Evolutionary conservation across 257 asterid genomes (phyloP), one percentile per base, ranked within the genome.

Genomic region (Solanum pinnatisectum): DNA sequence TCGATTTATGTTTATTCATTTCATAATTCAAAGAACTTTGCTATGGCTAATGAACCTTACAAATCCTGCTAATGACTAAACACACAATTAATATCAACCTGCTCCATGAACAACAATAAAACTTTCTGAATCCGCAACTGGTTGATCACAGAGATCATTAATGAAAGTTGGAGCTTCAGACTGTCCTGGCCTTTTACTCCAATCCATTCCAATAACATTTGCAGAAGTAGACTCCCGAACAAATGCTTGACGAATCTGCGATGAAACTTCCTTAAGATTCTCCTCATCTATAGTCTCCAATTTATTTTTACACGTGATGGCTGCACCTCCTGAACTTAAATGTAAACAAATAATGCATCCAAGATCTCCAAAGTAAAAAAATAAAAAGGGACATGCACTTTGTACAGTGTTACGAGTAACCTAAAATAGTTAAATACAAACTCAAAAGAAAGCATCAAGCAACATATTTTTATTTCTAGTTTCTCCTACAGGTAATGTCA

Each of bases 51-150:
- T 35, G 63, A 13, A 42, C 23, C 39, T 63, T 4, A 30, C 30
- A 32, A 32, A 86, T 42, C 71, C n/a, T 71, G 81, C 84, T 46
- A 83, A 22, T 16, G 73, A 39, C 36, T 68, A 8, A 42, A 56
- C 71, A 84, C 59, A 89, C 67, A 89, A 89, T 27, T 83, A 77
- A 65, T 83, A 90, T 52, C 90, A 87, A 97, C 99, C 99, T 94
- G 99, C 98, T 72, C 99, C 99, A 52, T 97, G 99, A 90, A 96
- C 98, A 87, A 96, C 94, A 39, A 97, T 84, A 85, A 94, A 93
- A 87, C 89, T 92, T 88, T 92, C 92, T 78, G 94, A 88, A 65
- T 92, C 93, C 9, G 86, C 72, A 90, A 82, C 90, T 81, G 86
- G 85, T 83, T 91, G 89, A 87, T 94, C 96, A 70, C 89, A 72